Evolutionary conservation across 495 filamentous ascomycete species (phyloP).

Genomic region (Diplogelasinospora grovesii): DNA sequence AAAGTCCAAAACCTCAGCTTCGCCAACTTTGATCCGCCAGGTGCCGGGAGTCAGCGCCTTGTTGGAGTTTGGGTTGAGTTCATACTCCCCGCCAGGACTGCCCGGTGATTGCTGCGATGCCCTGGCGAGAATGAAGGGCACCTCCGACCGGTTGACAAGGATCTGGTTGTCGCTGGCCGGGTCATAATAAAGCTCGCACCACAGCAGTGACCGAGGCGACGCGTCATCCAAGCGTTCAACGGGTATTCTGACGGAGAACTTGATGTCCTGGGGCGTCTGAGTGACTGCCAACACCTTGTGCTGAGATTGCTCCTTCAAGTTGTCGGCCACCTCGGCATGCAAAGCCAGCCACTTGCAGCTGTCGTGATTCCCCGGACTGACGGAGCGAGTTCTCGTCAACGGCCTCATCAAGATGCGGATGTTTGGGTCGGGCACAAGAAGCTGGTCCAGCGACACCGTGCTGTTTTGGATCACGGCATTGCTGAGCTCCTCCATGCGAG

Average conservation of each 20-base stretch:
- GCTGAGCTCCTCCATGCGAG: conserved; percentile 29
- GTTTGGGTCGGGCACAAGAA: conserved; percentile 36
- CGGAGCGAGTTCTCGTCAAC: conserved; percentile 37
- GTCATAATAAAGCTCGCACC: conserved; percentile 45
- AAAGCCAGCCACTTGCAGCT: conserved; percentile 39
- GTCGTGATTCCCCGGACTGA: conserved; percentile 39
- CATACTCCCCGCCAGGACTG: conserved; percentile 26
- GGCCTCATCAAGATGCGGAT: conserved; percentile 45
- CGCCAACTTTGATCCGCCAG: conserved; percentile 40
- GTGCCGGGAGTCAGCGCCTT: conserved; percentile 39
- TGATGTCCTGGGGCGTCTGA: conserved; percentile 43
- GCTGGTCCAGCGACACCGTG: conserved; percentile 36
- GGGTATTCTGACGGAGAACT: conserved; percentile 43
- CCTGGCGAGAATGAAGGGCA: conserved; percentile 36
- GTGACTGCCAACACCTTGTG: conserved; percentile 44
- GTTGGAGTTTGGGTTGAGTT: conserved; percentile 33
- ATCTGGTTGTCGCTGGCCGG: conserved; percentile 44
- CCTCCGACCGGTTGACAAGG: conserved; percentile 38
- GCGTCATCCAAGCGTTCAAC: conserved; percentile 24
- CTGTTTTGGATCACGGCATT: conserved; percentile 22
- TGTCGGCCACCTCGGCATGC: conserved; percentile 37
- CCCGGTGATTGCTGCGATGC: conserved; percentile 23
- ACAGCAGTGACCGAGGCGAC: conserved; percentile 30
- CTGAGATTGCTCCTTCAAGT: conserved; percentile 31
- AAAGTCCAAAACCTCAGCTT: conserved; percentile 40